These are phyloP conservation scores for Penicillium griseofulvum DNA, from an alignment of 2,329 filamentous ascomycete species.

Conservation along the genomic window DNA sequence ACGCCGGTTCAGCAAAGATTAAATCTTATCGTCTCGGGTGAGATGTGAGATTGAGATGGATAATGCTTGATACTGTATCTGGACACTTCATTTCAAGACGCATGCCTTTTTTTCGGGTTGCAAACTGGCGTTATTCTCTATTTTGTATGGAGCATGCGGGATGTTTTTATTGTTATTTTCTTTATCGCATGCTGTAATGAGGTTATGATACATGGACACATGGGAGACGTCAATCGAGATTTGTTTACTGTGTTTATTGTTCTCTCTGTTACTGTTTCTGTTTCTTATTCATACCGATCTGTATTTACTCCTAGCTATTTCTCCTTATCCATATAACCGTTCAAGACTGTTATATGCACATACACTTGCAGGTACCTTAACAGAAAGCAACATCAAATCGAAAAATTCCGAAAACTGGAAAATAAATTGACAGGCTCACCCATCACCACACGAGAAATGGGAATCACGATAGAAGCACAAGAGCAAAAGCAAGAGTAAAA, in stretches of 20 bases:
- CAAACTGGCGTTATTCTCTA: background rate
- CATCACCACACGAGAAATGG: slow-evolving; percentile 10
- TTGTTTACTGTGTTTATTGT: background rate
- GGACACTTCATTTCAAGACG: background rate
- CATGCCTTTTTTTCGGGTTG: background rate
- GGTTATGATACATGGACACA: slow-evolving; percentile 24
- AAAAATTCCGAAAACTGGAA: background rate
- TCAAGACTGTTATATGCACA: background rate
- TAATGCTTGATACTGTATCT: background rate
- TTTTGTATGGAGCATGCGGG: background rate
- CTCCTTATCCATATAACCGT: background rate
- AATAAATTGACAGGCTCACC: background rate
- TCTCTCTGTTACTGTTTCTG: background rate
- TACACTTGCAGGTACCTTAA: background rate
- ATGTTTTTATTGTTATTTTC: slow-evolving; percentile 4
- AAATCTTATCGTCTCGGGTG: background rate
- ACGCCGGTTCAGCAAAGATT: slow-evolving; percentile 67
- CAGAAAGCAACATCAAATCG: background rate
- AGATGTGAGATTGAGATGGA: background rate
- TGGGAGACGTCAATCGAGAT: slow-evolving; percentile 4
- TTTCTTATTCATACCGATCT: background rate
- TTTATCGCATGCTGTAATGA: slow-evolving; percentile 20
- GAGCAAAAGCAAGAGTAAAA: background rate
- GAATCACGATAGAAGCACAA: slow-evolving; percentile 21
- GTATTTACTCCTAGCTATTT: background rate